Evolutionary conservation across 306 rosid genomes (phyloP).

Genomic region (Cercis canadensis): DNA sequence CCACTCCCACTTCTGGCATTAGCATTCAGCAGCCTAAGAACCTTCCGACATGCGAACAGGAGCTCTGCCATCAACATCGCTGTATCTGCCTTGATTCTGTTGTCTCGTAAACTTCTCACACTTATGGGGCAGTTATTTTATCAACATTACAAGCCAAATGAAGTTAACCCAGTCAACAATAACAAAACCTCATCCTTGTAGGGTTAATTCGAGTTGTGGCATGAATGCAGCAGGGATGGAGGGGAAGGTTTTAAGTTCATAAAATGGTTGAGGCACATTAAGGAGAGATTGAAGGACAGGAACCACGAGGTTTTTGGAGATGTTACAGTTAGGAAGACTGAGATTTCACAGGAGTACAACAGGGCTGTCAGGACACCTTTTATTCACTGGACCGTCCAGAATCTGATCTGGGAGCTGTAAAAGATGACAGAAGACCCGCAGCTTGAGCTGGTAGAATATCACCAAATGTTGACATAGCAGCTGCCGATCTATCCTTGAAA

Average conservation of each 20-base stretch:
- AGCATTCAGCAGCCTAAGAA: conserved; percentile 37
- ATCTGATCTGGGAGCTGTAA: conserved; percentile 93
- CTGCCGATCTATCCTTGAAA: conserved; percentile 91
- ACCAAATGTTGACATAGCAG: conserved; percentile 94
- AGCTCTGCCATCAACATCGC: conserved; percentile 26
- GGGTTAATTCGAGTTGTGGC: conserved; percentile 8
- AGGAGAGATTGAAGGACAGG: too few species aligned
- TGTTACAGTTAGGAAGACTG: neutral
- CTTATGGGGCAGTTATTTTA: conserved; percentile 27
- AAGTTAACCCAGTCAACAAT: conserved; percentile 32
- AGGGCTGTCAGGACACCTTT: conserved; percentile 12
- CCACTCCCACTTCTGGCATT: conserved; percentile 34
- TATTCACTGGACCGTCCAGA: conserved; percentile 49
- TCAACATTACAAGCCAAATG: conserved; percentile 34
- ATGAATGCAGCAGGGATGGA: conserved; percentile 6
- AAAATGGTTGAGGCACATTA: too few species aligned
- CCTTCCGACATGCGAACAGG: too few species aligned
- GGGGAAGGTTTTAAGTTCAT: neutral
- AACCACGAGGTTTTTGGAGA: too few species aligned
- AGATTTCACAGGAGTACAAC: conserved; percentile 29
- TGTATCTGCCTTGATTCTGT: conserved; percentile 35
- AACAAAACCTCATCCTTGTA: conserved; percentile 25
- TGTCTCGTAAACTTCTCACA: conserved; percentile 15
- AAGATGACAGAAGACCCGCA: conserved; percentile 97
- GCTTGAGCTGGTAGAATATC: conserved; percentile 97